A percentile compares a stretch with the other conserved stretches of the same genome.
phyloP scores from a whole-genome alignment of 2,329 filamentous ascomycete species.

The Sporothrix globosa region DNA sequence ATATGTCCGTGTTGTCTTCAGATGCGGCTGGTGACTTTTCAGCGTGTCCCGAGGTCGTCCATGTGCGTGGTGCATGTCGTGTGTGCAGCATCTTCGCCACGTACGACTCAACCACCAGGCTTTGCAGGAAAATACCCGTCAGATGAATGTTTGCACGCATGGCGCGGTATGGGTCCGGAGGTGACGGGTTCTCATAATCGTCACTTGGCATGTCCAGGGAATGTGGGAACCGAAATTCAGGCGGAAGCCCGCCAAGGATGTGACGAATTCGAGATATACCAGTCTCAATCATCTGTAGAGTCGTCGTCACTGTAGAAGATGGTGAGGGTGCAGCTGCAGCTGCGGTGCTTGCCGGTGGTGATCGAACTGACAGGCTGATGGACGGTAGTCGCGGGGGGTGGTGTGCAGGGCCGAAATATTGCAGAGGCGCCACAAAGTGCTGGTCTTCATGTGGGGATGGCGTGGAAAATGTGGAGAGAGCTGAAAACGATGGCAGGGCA shows the following conservation, averaged over 20 bases:
- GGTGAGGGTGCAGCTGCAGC: background rate
- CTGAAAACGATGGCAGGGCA: background rate
- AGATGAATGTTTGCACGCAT: slow-evolving; percentile 16
- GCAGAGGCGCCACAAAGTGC: background rate
- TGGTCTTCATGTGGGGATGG: background rate
- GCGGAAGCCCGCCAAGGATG: background rate
- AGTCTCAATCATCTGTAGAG: background rate
- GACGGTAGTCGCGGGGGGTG: slow-evolving; percentile 5
- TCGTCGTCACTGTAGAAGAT: background rate
- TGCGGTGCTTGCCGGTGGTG: background rate
- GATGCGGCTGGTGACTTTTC: background rate
- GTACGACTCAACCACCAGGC: slow-evolving; percentile 13
- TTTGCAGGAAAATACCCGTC: slow-evolving; percentile 11
- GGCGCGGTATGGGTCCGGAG: slow-evolving; percentile 7
- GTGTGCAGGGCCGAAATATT: background rate
- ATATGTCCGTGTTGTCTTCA: background rate
- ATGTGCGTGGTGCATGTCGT: background rate
- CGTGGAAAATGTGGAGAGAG: slow-evolving; percentile 14
- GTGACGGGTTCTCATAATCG: background rate
- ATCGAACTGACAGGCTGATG: background rate
- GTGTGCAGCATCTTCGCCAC: slow-evolving; percentile 20
- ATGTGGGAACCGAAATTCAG: slow-evolving; percentile 11
- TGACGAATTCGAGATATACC: slow-evolving; percentile 3
- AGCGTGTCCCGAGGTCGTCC: background rate
- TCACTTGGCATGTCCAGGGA: slow-evolving; percentile 9